Percentiles rank a stretch among this genome's conserved stretches.
These are phyloP conservation scores for Acer yangbiense DNA, from an alignment of 345 rosid species.

Conservation along the genomic window DNA sequence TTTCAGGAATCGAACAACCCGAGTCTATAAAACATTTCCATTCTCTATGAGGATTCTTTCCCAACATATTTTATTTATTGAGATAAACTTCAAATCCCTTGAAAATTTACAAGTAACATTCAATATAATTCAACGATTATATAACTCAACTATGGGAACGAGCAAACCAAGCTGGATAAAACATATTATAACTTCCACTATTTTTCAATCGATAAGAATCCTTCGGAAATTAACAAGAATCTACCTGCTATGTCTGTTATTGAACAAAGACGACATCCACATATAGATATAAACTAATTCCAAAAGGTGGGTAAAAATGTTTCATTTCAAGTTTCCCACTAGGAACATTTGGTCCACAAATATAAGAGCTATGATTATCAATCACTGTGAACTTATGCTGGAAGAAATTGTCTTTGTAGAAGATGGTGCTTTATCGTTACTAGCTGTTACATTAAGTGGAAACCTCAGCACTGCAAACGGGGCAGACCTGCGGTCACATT, in stretches of 20 bases:
- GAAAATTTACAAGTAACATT: too few relatives aligned
- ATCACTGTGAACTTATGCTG: neutral
- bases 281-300: slow-evolving; percentile 1
- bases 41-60: too few relatives aligned
- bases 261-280: neutral
- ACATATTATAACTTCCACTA: too few relatives aligned
- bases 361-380: slow-evolving; percentile 6
- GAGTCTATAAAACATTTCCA: too few relatives aligned
- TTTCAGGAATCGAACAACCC: too few relatives aligned
- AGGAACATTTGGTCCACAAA: slow-evolving; percentile 14
- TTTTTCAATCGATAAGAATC: too few relatives aligned
- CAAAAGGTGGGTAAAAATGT: neutral
- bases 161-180: too few relatives aligned
- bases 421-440: slow-evolving; percentile 12
- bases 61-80: too few relatives aligned
- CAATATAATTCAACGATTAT: too few relatives aligned
- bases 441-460: slow-evolving; percentile 62
- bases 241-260: neutral
- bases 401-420: slow-evolving; percentile 5
- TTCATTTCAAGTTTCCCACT: slow-evolving; percentile 12
- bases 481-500: slow-evolving; percentile 69
- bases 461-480: slow-evolving; percentile 82
- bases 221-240: neutral
- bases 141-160: too few relatives aligned
- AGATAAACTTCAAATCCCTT: too few relatives aligned